Conservation (phyloP, 2,329 filamentous ascomycete genomes). For the Cladosporium sp. region DNA sequence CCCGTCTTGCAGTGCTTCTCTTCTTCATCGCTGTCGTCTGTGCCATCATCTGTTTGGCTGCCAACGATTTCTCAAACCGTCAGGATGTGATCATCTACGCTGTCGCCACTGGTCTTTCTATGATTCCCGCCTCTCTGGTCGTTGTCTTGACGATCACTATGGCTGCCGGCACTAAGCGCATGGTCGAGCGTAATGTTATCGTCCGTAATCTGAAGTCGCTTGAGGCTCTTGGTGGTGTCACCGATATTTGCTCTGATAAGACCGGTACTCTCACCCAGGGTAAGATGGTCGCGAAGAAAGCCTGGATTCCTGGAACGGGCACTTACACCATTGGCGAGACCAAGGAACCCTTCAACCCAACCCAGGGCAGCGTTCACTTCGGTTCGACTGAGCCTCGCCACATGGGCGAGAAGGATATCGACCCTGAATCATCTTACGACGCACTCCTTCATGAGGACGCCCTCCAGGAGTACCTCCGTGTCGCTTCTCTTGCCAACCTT, state of each 20-base stretch:
- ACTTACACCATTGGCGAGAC: conserved; percentile 58
- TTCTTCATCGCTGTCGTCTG: conserved; percentile 70
- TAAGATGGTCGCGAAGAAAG: conserved; percentile 61
- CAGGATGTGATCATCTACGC: conserved; percentile 64
- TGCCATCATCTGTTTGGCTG: conserved; percentile 64
- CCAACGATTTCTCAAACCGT: conserved; percentile 52
- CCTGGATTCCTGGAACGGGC: conserved; percentile 58
- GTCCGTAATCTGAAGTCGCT: conserved; percentile 62
- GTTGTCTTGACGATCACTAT: conserved; percentile 37
- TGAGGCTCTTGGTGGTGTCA: conserved; percentile 61
- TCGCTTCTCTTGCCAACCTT: conserved; percentile 63
- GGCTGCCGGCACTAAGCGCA: conserved; percentile 58
- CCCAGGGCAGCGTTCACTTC: conserved; percentile 55
- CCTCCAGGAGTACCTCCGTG: conserved; percentile 52
- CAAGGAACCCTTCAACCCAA: conserved; percentile 56
- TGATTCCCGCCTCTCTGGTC: conserved; percentile 54
- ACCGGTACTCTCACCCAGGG: conserved; percentile 56
- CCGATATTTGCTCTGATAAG: conserved; percentile 67
- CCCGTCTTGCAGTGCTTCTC: conserved; percentile 76
- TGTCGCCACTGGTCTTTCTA: conserved; percentile 56
- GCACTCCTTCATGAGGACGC: conserved; percentile 19
- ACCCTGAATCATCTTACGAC: conserved; percentile 13
- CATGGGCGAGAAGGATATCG: conserved; percentile 13
- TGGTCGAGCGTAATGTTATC: conserved; percentile 62
- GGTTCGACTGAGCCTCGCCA: conserved; percentile 14